A percentile compares a stretch with the other conserved stretches of the same genome.
phyloP scores from a whole-genome alignment of 495 filamentous ascomycete genomes.

The Chlorociboria aeruginascens region DNA sequence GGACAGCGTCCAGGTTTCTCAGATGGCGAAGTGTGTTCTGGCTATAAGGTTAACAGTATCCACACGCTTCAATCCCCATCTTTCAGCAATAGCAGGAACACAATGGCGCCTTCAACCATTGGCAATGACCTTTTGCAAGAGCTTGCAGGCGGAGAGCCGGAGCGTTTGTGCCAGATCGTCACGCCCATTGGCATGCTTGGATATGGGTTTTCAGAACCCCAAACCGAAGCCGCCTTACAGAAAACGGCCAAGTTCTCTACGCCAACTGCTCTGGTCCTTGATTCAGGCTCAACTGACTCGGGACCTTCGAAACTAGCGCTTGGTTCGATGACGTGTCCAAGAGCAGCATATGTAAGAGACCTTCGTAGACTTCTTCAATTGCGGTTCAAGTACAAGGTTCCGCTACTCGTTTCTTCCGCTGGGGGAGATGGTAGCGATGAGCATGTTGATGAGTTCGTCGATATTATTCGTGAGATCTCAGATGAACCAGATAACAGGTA shows the following conservation, averaged over 20 bases:
- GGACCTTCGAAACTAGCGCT: slow-evolving; percentile 34
- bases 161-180: slow-evolving; percentile 24
- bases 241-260: slow-evolving; percentile 19
- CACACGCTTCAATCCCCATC: too few relatives aligned
- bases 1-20: too few relatives aligned
- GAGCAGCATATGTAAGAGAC: slow-evolving; percentile 29
- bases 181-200: slow-evolving; percentile 38
- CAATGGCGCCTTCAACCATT: not conserved
- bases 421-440: slow-evolving; percentile 35
- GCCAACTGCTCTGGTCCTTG: slow-evolving; percentile 34
- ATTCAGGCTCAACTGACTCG: slow-evolving; percentile 36
- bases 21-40: not conserved
- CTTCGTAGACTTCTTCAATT: slow-evolving; percentile 25
- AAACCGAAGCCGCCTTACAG: slow-evolving; percentile 15
- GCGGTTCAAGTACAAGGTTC: slow-evolving; percentile 21
- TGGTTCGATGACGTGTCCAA: slow-evolving; percentile 22
- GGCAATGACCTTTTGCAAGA: not conserved
- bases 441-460: slow-evolving; percentile 31
- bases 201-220: slow-evolving; percentile 30
- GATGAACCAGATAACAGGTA: slow-evolving; percentile 20
- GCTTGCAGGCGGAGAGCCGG: not conserved
- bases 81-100: too few relatives aligned
- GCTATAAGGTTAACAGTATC: too few relatives aligned
- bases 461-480: slow-evolving; percentile 17
- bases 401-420: slow-evolving; percentile 33